Evolutionary conservation across 164 flowering plant species (phyloP), one percentile per base, ranked within the genome.

Genomic region (Macadamia tetraphylla): DNA sequence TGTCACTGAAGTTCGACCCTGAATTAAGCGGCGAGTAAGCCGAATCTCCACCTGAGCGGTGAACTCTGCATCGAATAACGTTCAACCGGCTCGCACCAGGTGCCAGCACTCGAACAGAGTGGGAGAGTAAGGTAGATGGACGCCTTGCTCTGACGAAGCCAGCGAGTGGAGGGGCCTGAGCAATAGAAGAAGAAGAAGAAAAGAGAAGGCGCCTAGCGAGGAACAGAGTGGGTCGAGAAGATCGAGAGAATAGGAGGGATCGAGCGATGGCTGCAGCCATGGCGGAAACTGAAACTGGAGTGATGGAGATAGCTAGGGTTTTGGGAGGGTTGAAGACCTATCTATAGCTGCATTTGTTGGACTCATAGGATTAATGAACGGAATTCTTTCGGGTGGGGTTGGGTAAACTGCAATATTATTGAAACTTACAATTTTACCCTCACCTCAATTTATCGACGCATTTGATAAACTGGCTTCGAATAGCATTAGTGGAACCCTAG

Each of bases 21-120:
- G 90, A 87, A 77, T 88, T 89, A 43, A 92, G 71, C 3, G 95
- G 95, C 42, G 97, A 89, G 84, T 89, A 92, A 1, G 84, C 64
- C 2, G 77, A 70, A 69, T 74, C 75, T 2, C 78, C 73, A 1
- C 87, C 91, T 7, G 94, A 78, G 3, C 90, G 80, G 70, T 81
- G 71, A 17, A 78, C 88, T 40, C 86, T 65, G 74, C 87, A 86
- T 0, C 92, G 78, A 5, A 88, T 64, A 9, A 77, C 0, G 58
- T 69, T 78, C 71, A 82, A 69, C 1, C 85, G 81, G 13, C 68
- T 23, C 9, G 81, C 31, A 58, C 42, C 60, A 17, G 81, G 73
- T 1, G 72, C 9, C 32, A 62, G 7, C 10, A 70, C 68, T 7
- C 78, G 75, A 60, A 75, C 73, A 11, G 83, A 67, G 64, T 81